Evolutionary conservation across 208 protist genomes (phyloP), one percentile per base, ranked within the genome.

Genomic region (Angomonas desouzai): DNA sequence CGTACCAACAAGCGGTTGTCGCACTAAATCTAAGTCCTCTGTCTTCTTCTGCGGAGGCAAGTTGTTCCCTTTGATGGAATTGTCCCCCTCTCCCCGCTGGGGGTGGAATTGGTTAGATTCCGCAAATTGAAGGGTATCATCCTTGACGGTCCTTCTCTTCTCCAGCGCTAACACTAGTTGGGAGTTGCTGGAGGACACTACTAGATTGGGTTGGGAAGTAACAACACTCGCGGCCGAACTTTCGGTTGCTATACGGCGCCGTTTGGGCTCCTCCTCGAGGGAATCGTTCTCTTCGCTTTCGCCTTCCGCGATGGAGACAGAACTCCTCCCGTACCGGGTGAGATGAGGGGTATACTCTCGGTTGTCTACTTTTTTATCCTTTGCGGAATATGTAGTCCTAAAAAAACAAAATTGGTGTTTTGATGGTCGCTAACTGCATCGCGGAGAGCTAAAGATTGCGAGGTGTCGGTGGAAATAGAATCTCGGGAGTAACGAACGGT

Each of bases 351-450:
- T 22, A 23, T 6, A 13, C 6, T 51, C 45, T 27, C 45, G 4
- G 9, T 13, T 51, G 3, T 51, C 45, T 13, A 16, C 3, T 23
- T 51, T 51, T 16, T 23, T 51, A 51, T 51, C 45, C 20, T 51
- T 51, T 13, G 45, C 9, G 6, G 45, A 51, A 16, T 51, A 51
- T 4, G 45, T 51, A 16, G 45, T 51, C 20, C 45, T 51, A 51
- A 51, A 51, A 51, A 51, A 13, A 51, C 45, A 51, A 51, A 51
- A 51, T 51, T 51, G 20, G 18, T 27, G 45, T 51, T 51, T 51
- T 51, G 45, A 51, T 13, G 45, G 45, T 51, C 45, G n/a, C 20
- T 51, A 16, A 23, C 18, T 13, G 36, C 36, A 22, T 51, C 45
- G 3, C 45, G 45, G 6, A 23, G 6, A 13, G 20, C 20, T 27